Evolutionary conservation across 805 yeast species (phyloP), one percentile per base, ranked within the genome.

Genomic region (Isabelozyma heimii): DNA sequence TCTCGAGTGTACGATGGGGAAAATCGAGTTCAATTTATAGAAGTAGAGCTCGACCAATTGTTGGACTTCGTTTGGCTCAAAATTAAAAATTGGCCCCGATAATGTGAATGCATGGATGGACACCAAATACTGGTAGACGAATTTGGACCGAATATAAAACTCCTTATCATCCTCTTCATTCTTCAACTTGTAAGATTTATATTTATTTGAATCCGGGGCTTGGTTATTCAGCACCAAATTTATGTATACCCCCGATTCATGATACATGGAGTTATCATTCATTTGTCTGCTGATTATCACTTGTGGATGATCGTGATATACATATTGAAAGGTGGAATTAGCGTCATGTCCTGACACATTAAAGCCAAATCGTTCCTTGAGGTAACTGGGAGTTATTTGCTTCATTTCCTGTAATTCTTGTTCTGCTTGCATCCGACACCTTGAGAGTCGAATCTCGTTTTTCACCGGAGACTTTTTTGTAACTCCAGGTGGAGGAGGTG

Each of bases 21-120:
- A 61, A 5, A 69, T 53, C n/a, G 59, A 54, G 56, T 70, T 69
- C 24, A 69, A 45, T 45, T 67, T 66, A 51, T 52, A 57, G 50
- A 70, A 70, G 52, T 57, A 70, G 3, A 70, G 37, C 28, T 62
- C 58, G 4, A 66, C 40, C 16, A 70, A 52, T 42, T 55, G 53
- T 8, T 49, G 45, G 20, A 55, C 50, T 43, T 67, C 68, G 7
- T 47, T 44, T 8, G 45, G 35, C 12, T 50, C 46, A 20, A 69
- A 55, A 8, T 53, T 58, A 44, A 52, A 65, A 41, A 57, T 61
- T 2, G 58, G 54, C n/a, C 56, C 50, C 6, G 61, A 48, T 16
- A 69, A 50, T 8, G 70, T 66, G 51, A 70, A 69, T 6, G 73
- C 73, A 48, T 66, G 45, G 20, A 67, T 66, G 5, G 56, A 47